Base-by-base conservation (phyloP, 1,284 basidiomycete species). In the Rhodotorula sp. region DNA sequence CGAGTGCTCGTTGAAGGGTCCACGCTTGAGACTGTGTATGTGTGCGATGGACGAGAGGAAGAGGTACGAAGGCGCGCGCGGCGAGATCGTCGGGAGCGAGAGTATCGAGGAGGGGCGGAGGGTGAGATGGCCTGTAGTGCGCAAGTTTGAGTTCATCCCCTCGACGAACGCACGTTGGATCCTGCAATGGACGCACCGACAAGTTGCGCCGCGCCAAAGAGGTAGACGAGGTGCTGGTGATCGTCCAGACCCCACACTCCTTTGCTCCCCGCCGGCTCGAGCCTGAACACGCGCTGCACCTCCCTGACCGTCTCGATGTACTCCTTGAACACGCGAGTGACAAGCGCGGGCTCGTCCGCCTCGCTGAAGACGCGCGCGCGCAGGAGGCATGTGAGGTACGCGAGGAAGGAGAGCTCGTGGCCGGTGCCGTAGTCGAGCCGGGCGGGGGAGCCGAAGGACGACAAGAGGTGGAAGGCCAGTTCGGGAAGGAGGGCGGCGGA, bases 231-330 rank as follows among this genome's bases (percentile, higher is more conserved):
- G 53, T 78, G 97, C 65, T 87, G 88, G 73, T 91, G 97, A 80
- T 99, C 97, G 80, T 99, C 94, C 49, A 99, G 83, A 0, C 96
- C 96, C 96, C 96, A 99, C 0, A 98, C 96, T 13, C 96, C 96
- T 79, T 99, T 97, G 74, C 91, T 94, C 4, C 96, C 96, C 0
- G 96, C 96, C 7, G 97, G 96, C 82, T 99, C 96, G 12, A 99
- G 87, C 58, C 86, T 88, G 80, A 98, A 99, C 41, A 88, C 87
- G 77, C 93, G 90, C 80, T 99, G 97, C 46, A 97, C 84, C 63
- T 86, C 86, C 87, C 93, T 95, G 73, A 90, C 92, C 42, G 96
- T 84, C 53, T 86, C 85, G 58, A 96, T 83, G 80, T 98, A 99
- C 41, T 90, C 86, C 66, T 87, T 81, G 75, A 91, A 91, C 25